phyloP scores from a whole-genome alignment of 805 yeast species.

The Wickerhamomyces alni region DNA sequence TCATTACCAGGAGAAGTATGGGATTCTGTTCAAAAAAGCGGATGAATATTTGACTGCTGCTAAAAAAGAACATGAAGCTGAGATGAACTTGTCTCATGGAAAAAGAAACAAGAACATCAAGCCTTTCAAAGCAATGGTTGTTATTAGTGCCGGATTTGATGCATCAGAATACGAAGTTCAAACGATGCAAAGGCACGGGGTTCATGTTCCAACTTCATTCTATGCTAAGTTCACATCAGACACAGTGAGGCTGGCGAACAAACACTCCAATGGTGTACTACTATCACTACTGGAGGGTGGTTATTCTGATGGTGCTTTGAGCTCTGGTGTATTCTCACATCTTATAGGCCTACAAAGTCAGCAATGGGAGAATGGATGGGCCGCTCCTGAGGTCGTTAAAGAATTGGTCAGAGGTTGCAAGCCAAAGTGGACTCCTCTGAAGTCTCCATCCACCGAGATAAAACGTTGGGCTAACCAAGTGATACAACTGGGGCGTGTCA shows the following conservation, averaged over 20 bases:
- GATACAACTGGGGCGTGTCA: slow-evolving; percentile 52
- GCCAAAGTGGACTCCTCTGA: slow-evolving; percentile 55
- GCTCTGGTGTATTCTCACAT: slow-evolving; percentile 77
- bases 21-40: slow-evolving; percentile 57
- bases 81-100: slow-evolving; percentile 4
- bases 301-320: slow-evolving; percentile 73
- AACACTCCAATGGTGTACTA: slow-evolving; percentile 54
- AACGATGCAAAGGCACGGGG: slow-evolving; percentile 82
- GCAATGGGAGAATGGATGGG: slow-evolving; percentile 62
- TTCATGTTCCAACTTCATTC: slow-evolving; percentile 76
- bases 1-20: slow-evolving; percentile 56
- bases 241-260: slow-evolving; percentile 60
- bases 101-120: slow-evolving; percentile 17
- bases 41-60: slow-evolving; percentile 52
- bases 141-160: slow-evolving; percentile 85
- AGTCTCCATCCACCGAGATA: slow-evolving; percentile 44
- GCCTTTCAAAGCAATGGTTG: slow-evolving; percentile 48
- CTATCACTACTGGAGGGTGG: slow-evolving; percentile 81
- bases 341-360: slow-evolving; percentile 59
- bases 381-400: slow-evolving; percentile 51
- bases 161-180: slow-evolving; percentile 78
- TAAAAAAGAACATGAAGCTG: slow-evolving; percentile 34
- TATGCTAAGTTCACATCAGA: slow-evolving; percentile 69
- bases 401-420: slow-evolving; percentile 67
- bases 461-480: slow-evolving; percentile 63